Conservation (phyloP, 2,329 filamentous ascomycete species). For the Alternaria sp. region DNA sequence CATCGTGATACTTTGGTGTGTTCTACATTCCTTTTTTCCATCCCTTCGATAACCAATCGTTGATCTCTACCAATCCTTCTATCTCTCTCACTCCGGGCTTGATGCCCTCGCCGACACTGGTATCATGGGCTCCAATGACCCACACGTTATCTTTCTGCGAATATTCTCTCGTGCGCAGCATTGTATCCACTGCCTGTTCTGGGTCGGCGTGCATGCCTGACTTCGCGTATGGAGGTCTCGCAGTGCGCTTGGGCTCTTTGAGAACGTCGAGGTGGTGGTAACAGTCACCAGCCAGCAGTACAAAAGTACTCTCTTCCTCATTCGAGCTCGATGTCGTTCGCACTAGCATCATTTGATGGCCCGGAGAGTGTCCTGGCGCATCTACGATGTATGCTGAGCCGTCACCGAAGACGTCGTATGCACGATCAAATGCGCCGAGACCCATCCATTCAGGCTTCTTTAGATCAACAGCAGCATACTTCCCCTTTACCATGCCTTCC, state of each 20-base stretch:
- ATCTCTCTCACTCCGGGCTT: constrained; percentile 27
- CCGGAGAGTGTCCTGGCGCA: constrained; percentile 59
- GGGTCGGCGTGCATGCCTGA: constrained; percentile 38
- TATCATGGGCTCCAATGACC: constrained; percentile 43
- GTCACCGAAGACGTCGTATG: constrained; percentile 58
- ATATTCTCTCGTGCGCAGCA: constrained; percentile 30
- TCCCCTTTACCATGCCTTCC: constrained; percentile 27
- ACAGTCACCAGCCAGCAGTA: constrained; percentile 41
- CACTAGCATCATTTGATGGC: constrained; percentile 55
- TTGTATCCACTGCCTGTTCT: constrained; percentile 34
- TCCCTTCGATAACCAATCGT: constrained; percentile 30
- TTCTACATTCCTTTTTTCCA: constrained; percentile 32
- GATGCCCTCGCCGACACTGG: constrained; percentile 33
- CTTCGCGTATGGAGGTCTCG: constrained; percentile 38
- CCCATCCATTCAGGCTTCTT: constrained; percentile 46
- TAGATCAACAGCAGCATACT: constrained; percentile 37
- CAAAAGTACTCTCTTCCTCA: constrained; percentile 27
- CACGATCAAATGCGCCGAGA: constrained; percentile 51
- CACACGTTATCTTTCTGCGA: constrained; percentile 33
- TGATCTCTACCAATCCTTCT: constrained; percentile 30
- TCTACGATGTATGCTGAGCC: constrained; percentile 58
- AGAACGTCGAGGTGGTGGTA: constrained; percentile 40
- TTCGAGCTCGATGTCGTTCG: constrained; percentile 20
- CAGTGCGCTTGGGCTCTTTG: constrained; percentile 33
- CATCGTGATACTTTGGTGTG: neutral